phyloP scores from a whole-genome alignment of 2,329 filamentous ascomycete species.

The Bisporella sp. region DNA sequence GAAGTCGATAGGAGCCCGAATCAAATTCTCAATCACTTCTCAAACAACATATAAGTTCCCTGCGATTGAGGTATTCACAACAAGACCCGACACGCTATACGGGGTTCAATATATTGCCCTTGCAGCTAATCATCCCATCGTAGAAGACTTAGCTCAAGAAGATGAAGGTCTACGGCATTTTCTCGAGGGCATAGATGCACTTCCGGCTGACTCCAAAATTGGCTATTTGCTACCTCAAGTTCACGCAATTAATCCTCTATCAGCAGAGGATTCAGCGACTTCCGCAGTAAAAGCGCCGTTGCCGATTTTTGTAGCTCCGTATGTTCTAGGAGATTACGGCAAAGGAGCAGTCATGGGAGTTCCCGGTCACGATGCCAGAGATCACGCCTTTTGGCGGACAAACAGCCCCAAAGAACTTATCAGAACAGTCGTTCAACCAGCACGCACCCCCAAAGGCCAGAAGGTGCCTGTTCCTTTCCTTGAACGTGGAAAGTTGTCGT shows the following conservation, averaged over 20 bases:
- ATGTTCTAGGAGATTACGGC: constrained; percentile 79
- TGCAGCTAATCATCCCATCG: constrained; percentile 65
- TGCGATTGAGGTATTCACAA: constrained; percentile 70
- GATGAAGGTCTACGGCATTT: constrained; percentile 61
- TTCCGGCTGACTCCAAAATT: constrained; percentile 50
- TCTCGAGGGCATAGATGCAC: constrained; percentile 51
- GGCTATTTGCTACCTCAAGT: constrained; percentile 62
- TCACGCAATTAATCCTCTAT: constrained; percentile 59
- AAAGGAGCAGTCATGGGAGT: constrained; percentile 90
- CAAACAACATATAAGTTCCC: constrained; percentile 9
- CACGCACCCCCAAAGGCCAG: constrained; percentile 37
- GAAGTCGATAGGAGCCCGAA: constrained; percentile 63
- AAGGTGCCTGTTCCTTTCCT: constrained; percentile 49
- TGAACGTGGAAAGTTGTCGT: constrained; percentile 60
- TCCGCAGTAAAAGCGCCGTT: constrained; percentile 49
- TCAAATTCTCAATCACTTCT: constrained; percentile 60
- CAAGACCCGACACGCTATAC: constrained; percentile 78
- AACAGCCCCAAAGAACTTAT: constrained; percentile 57
- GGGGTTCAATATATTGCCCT: constrained; percentile 81
- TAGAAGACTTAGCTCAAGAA: constrained; percentile 49
- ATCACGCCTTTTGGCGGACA: constrained; percentile 72
- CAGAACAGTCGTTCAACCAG: constrained; percentile 49
- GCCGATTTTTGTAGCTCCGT: constrained; percentile 76
- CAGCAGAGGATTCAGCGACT: constrained; percentile 43
- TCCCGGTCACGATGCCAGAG: constrained; percentile 73